Percentiles rank a stretch among this genome's conserved stretches.
Evolutionary conservation across 441 rosid genomes (phyloP).

Genomic region (Arabidopsis lyrata): DNA sequence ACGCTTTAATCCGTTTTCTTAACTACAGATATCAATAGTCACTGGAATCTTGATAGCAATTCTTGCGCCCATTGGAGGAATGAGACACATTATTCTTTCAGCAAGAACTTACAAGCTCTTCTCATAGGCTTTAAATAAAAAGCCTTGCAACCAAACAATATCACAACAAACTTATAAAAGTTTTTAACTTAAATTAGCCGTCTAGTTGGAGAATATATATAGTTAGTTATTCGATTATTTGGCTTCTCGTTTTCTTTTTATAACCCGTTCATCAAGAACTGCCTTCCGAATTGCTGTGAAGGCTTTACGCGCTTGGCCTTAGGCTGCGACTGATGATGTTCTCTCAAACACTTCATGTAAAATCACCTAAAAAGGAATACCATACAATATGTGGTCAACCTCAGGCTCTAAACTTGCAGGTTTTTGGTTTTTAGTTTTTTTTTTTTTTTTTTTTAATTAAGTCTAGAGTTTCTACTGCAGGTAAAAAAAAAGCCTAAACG

Average conservation of each 20-base stretch:
- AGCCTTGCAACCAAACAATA: conserved; percentile 15
- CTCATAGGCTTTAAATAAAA: conserved; percentile 37
- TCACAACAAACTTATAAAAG: conserved; percentile 12
- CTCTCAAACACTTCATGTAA: conserved; percentile 81
- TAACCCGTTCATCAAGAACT: conserved; percentile 64
- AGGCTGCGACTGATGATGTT: conserved; percentile 68
- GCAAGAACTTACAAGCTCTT: conserved; percentile 53
- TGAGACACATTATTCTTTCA: conserved; percentile 49
- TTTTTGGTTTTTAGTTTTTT: conserved; percentile 10
- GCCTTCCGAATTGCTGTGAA: conserved; percentile 56
- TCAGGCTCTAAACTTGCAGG: conserved; percentile 24
- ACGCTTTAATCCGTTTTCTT: neutral
- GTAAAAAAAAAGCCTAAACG: neutral
- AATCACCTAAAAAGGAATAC: conserved; percentile 54
- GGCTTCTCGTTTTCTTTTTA: conserved; percentile 29
- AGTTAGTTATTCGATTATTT: conserved; percentile 30
- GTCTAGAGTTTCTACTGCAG: conserved; percentile 15
- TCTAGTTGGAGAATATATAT: conserved; percentile 28
- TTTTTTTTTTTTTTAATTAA: neutral
- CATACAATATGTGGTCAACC: conserved; percentile 18
- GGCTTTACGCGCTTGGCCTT: conserved; percentile 45
- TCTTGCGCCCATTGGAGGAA: conserved; percentile 58
- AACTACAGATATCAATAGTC: conserved; percentile 44
- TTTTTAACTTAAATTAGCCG: conserved; percentile 29
- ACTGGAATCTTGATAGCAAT: conserved; percentile 48